Evolutionary conservation across 345 rosid genomes (phyloP), one percentile per base, ranked within the genome.

Genomic region (Erucastrum elatum): DNA sequence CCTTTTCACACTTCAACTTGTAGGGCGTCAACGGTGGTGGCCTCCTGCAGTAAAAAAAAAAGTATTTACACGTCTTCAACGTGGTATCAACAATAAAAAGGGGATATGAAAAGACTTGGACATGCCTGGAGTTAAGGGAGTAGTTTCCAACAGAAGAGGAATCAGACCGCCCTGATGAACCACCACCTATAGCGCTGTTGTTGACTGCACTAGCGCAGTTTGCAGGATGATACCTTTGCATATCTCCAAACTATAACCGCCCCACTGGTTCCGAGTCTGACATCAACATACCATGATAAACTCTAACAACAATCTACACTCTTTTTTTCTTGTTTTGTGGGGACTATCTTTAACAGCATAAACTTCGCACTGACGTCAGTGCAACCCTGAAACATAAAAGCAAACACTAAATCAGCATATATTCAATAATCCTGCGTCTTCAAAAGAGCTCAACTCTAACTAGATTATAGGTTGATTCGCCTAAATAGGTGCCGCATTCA

Each of bases 131-230:
- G 85, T 86, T 91, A 65, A 89, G 72, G 3, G 98, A 51, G 82
- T 87, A 87, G 72, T 90, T 67, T 51, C 89, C 67, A 82, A 91
- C 67, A 21, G 94, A 86, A 77, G 98, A 87, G 70, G 99, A 86
- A 82, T 93, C 98, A 81, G 90, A 77, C 69, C 95, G 89, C 53
- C 86, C 74, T 70, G 83, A 78, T 64, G 99, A 87, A 58, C 89
- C 82, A 68, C 96, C 90, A 70, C 97, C 91, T 83, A 87, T 83
- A 72, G 86, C 68, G 74, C 89, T 91, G 81, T 88, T 93, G 82
- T 90, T 95, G 82, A 91, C 97, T 88, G 99, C 94, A 91, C 93
- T 88, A 85, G 87, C 83, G 99, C 93, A 88, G 97, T 83, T 87
- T 26, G 90, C 71, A 88, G 89, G 70, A 87, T 91, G 98, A 90